phyloP scores from a whole-genome alignment of 2,329 filamentous ascomycete species.

The Hysterium pulicare region DNA sequence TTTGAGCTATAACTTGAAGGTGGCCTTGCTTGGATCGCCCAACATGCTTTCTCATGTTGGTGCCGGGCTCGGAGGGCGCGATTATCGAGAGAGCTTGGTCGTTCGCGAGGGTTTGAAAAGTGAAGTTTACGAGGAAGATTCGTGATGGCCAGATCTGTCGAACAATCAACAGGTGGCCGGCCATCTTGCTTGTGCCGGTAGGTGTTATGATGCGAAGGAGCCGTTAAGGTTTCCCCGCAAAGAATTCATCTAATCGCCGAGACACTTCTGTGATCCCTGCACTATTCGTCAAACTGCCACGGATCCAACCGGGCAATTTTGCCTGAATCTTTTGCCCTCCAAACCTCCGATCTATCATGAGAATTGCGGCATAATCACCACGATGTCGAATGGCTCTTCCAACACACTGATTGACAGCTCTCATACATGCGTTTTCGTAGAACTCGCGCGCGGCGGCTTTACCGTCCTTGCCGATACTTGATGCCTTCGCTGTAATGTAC shows the following conservation, averaged over 20 bases:
- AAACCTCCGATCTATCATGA: slow-evolving; percentile 81
- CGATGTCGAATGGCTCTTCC: slow-evolving; percentile 86
- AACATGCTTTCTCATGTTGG: no score
- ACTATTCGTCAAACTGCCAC: slow-evolving; percentile 55
- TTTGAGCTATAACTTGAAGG: no score
- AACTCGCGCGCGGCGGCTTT: slow-evolving; percentile 64
- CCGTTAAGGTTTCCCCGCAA: slow-evolving; percentile 34
- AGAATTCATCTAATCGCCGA: slow-evolving; percentile 34
- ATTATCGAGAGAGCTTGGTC: no score
- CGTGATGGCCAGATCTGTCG: no score
- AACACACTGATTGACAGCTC: slow-evolving; percentile 94
- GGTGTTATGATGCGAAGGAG: no score
- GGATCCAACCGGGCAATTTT: slow-evolving; percentile 90
- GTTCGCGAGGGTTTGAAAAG: no score
- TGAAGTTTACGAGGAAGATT: no score
- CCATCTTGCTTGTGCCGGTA: no score
- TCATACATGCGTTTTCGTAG: slow-evolving; percentile 94
- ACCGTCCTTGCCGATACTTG: slow-evolving; percentile 36
- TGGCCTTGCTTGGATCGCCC: no score
- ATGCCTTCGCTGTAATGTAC: slow-evolving; percentile 68
- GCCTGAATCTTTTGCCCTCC: slow-evolving; percentile 65
- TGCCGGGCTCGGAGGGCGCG: no score
- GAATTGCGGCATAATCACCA: slow-evolving; percentile 84
- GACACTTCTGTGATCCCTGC: slow-evolving; percentile 46
- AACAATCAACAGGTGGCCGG: no score